Conservation (phyloP, 306 rosid species). For the Rosa chinensis region DNA sequence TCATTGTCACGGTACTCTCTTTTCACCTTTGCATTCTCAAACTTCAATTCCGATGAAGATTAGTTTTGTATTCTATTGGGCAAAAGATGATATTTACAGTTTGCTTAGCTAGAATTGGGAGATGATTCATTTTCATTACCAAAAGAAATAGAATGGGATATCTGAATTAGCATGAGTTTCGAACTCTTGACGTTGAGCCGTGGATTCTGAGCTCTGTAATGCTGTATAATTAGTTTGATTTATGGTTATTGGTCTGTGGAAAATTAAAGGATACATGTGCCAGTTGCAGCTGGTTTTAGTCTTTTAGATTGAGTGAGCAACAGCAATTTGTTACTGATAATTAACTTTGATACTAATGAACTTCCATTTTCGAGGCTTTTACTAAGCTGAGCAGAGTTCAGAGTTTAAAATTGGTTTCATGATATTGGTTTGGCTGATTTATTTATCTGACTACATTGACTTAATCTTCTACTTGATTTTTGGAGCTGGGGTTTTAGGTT, state of each 20-base stretch:
- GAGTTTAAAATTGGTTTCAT: not conserved
- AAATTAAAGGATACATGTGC: not conserved
- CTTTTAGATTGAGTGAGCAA: not conserved
- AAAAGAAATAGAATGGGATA: no score
- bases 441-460: not conserved
- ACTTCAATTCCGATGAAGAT: no score
- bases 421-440: not conserved
- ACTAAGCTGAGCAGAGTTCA: not conserved
- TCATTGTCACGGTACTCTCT: slow-evolving; percentile 64
- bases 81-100: no score
- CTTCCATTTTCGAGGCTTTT: not conserved
- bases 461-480: slow-evolving; percentile 17
- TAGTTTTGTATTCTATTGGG: no score
- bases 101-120: no score
- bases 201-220: not conserved
- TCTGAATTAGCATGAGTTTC: not conserved
- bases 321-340: no score
- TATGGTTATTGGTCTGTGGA: not conserved
- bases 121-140: no score
- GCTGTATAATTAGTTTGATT: not conserved
- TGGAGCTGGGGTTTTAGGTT: slow-evolving; percentile 56
- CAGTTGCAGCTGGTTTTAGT: not conserved
- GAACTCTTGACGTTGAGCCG: not conserved
- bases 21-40: not conserved
- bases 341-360: not conserved